Percentiles rank a stretch among this genome's conserved stretches.
Evolutionary conservation across 495 filamentous ascomycete species (phyloP).

Genomic region (Cercophora scortea): DNA sequence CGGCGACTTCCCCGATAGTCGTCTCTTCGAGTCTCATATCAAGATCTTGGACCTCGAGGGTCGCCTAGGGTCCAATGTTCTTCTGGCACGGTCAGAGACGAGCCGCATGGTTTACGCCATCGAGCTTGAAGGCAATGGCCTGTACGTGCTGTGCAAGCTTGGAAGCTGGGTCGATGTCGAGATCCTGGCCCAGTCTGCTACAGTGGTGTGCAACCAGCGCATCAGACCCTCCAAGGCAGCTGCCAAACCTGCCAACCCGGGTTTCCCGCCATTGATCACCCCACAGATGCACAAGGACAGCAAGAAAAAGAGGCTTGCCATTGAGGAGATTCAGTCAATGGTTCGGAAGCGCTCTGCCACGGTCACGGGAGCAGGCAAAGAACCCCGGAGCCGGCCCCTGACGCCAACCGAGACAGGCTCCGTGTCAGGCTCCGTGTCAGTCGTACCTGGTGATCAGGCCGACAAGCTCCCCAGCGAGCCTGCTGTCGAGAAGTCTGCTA

Average conservation of each 20-base stretch:
- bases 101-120: conserved; percentile 58
- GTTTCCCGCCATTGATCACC: conserved; percentile 21
- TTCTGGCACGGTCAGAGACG: conserved; percentile 56
- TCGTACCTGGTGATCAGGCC: not conserved
- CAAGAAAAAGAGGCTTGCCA: conserved; percentile 43
- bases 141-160: conserved; percentile 68
- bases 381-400: conserved; percentile 5
- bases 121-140: conserved; percentile 57
- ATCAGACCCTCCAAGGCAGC: conserved; percentile 7
- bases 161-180: conserved; percentile 54
- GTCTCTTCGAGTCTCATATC: conserved; percentile 52
- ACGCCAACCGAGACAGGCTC: not conserved
- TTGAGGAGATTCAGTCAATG: conserved; percentile 41
- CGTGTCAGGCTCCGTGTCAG: not conserved
- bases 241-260: not conserved
- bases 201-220: conserved; percentile 26
- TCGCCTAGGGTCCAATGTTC: conserved; percentile 46
- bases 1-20: conserved; percentile 41
- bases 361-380: conserved; percentile 27
- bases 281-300: conserved; percentile 31
- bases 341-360: conserved; percentile 18
- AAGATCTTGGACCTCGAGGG: conserved; percentile 54
- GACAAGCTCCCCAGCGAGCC: not conserved
- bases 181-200: conserved; percentile 34
- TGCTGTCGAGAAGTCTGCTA: conserved; percentile 1